A percentile compares a stretch with the other conserved stretches of the same genome.
These are phyloP conservation scores for Rhizoctonia solani DNA, from an alignment of 1,284 basidiomycete species.

Conservation along the genomic window DNA sequence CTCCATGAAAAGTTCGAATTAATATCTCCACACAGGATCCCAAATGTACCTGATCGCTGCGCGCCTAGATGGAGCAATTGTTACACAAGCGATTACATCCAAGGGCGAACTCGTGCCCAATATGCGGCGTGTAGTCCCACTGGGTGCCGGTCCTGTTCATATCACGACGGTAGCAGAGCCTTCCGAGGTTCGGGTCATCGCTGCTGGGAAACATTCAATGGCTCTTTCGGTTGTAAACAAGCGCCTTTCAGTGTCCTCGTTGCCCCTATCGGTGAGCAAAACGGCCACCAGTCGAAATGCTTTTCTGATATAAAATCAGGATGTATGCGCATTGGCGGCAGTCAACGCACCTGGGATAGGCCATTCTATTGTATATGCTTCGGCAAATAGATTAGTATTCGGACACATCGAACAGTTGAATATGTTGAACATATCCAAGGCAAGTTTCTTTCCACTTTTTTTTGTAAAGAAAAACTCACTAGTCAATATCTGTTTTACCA, in stretches of 20 bases:
- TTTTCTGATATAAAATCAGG: background rate
- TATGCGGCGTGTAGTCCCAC: background rate
- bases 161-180: background rate
- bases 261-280: constrained; percentile 13
- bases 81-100: background rate
- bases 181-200: background rate
- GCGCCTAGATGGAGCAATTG: constrained; percentile 2
- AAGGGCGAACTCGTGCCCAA: background rate
- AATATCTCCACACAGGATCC: background rate
- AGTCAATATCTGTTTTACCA: constrained; percentile 45
- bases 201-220: constrained; percentile 4
- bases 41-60: constrained; percentile 9
- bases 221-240: constrained; percentile 14
- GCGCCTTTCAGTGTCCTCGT: constrained; percentile 13
- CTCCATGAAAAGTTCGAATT: background rate
- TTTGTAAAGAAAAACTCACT: background rate
- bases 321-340: constrained; percentile 30
- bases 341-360: constrained; percentile 2
- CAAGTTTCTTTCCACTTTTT: background rate
- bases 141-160: constrained; percentile 6
- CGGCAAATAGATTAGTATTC: constrained; percentile 12
- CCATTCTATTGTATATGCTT: constrained; percentile 8
- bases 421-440: constrained; percentile 32
- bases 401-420: constrained; percentile 35
- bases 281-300: background rate